Evolutionary conservation across 495 filamentous ascomycete genomes (phyloP), one percentile per base, ranked within the genome.

Genomic region (Pyrenula aspistea): DNA sequence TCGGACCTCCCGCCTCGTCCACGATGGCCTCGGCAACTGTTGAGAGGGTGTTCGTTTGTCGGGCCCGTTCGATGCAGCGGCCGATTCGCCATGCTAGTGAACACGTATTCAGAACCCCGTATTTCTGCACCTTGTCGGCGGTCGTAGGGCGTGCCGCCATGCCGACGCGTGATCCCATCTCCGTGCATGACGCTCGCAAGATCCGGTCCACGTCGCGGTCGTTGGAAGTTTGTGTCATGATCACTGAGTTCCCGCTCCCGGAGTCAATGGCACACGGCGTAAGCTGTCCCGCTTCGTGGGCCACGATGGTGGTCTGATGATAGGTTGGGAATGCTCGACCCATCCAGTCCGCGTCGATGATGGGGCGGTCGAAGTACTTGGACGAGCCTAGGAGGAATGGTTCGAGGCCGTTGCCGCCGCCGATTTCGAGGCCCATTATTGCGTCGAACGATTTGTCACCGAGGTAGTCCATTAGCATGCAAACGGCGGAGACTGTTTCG

Each of bases 21-120:
- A 84, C 70, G 51, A 84, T 83, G 0, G 72, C 69, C 60, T 82
- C 77, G 0, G 77, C 78, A 10, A 81, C 73, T 1, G 61, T 72
- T 31, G 73, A 74, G 2, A 78, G 65, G 12, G 67, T 70, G 49
- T 80, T 80, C 0, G 63, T 61, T 42, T 66, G 65, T 42, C 73
- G 68, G n/a, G 77, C 76, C 51, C 68, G 63, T 1, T 71, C 74
- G 19, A 76, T 66, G 0, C 68, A 66, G 10, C 81, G 70, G 22
- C 71, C 73, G 25, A 77, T 73, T 53, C 65, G 59, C 74, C 74
- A 77, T 2, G 73, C 71, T 47, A 67, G 63, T n/a, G 70, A 73
- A 10, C 71, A 61, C 1, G 70, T 73, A 56, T 73, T 70, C 0
- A 66, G 62, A 23, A 75, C 63, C 0, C 64, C 65, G 48, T 68